Evolutionary conservation across 768 basidiomycete species (phyloP).

Genomic region (Psilocybe subaeruginosa): DNA sequence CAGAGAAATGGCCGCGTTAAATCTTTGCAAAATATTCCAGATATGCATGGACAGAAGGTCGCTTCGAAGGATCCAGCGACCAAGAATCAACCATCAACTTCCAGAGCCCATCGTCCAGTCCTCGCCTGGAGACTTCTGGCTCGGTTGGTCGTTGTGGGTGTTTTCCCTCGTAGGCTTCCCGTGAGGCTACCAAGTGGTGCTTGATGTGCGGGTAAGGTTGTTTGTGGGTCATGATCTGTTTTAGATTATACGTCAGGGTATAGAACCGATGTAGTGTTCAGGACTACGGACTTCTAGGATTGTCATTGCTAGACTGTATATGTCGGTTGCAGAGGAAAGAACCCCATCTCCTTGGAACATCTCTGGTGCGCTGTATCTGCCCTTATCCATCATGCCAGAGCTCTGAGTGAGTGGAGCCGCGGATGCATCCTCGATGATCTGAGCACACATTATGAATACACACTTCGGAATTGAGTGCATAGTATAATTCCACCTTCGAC

Average conservation of each 20-base stretch:
- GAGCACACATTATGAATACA: neutral
- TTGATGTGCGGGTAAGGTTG: constrained; percentile 54
- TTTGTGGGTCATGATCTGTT: constrained; percentile 55
- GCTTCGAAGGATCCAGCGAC: constrained; percentile 33
- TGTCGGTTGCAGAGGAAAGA: constrained; percentile 50
- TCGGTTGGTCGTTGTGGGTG: constrained; percentile 45
- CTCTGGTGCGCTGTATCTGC: constrained; percentile 61
- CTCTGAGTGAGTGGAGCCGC: constrained; percentile 61
- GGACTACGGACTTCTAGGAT: constrained; percentile 49
- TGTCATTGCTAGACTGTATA: constrained; percentile 62
- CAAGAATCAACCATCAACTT: constrained; percentile 45
- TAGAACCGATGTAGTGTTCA: neutral
- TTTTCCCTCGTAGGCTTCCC: constrained; percentile 42
- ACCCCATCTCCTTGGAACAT: constrained; percentile 51
- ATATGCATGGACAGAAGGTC: constrained; percentile 46
- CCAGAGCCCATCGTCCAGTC: constrained; percentile 52
- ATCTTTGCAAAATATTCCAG: constrained; percentile 4
- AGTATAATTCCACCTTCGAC: constrained; percentile 40
- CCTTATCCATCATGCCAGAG: constrained; percentile 46
- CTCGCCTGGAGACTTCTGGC: constrained; percentile 35
- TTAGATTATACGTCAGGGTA: neutral
- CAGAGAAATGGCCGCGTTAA: neutral
- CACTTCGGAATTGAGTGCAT: neutral
- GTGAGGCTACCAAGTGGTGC: constrained; percentile 55
- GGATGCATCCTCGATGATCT: constrained; percentile 62